Evolutionary conservation across 2,329 filamentous ascomycete species (phyloP).

Genomic region (Colletotrichum lentis): DNA sequence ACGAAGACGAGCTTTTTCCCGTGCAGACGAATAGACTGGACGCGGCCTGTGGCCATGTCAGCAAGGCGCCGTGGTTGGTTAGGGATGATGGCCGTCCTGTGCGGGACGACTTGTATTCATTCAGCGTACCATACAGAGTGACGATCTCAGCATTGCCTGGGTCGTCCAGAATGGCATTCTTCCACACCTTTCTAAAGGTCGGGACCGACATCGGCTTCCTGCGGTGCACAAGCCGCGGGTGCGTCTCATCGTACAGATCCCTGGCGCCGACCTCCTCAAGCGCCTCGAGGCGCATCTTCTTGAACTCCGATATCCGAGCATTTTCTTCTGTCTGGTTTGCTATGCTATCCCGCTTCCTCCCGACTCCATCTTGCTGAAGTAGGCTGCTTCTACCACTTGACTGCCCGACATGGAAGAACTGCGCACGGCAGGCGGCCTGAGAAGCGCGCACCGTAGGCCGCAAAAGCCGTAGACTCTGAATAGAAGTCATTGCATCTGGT

Average conservation of each 20-base stretch:
- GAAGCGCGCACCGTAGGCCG: slow-evolving; percentile 39
- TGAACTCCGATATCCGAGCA: slow-evolving; percentile 29
- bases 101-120: slow-evolving; percentile 17
- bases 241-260: slow-evolving; percentile 30
- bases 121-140: slow-evolving; percentile 44
- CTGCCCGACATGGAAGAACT: slow-evolving; percentile 29
- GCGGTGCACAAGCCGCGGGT: slow-evolving; percentile 37
- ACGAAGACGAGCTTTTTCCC: slow-evolving; percentile 86
- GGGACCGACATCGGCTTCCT: slow-evolving; percentile 34
- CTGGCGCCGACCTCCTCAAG: slow-evolving; percentile 23
- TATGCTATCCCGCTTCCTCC: slow-evolving; percentile 16
- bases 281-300: slow-evolving; percentile 30
- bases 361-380: slow-evolving; percentile 22
- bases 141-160: slow-evolving; percentile 28
- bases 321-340: neutral
- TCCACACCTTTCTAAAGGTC: slow-evolving; percentile 29
- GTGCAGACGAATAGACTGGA: slow-evolving; percentile 73
- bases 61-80: slow-evolving; percentile 13
- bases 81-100: slow-evolving; percentile 4
- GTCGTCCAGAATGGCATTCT: slow-evolving; percentile 14
- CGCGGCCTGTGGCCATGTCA: slow-evolving; percentile 65
- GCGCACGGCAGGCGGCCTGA: slow-evolving; percentile 15
- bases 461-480: slow-evolving; percentile 48
- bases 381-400: slow-evolving; percentile 28
- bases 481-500: slow-evolving; percentile 48